phyloP scores from a whole-genome alignment of 208 protist species.

The Leptomonas pyrrhocoris region DNA sequence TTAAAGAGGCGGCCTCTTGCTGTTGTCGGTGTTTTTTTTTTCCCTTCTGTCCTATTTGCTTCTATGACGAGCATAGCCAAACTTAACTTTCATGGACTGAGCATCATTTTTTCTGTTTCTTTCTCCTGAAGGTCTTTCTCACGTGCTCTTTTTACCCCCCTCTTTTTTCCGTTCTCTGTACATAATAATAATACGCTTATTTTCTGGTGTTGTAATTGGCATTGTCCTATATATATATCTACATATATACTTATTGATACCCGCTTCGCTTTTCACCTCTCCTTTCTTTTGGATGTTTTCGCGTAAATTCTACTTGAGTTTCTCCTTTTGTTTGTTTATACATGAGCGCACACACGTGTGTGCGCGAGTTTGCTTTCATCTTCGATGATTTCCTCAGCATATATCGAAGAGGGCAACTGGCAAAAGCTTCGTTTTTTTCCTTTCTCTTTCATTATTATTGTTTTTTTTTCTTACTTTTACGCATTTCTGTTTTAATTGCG shows the following conservation, averaged over 20 bases:
- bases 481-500: no score
- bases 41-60: slow-evolving; percentile 2
- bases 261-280: background rate
- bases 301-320: background rate
- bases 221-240: slow-evolving; percentile 9
- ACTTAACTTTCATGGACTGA: no score
- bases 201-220: no score
- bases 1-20: background rate
- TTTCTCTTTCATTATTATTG: no score
- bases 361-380: no score
- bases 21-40: slow-evolving; percentile 18
- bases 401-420: no score
- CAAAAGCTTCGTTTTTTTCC: no score
- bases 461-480: no score
- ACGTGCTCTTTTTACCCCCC: background rate
- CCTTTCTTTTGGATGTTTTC: background rate
- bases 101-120: slow-evolving; percentile 4
- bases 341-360: no score
- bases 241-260: background rate
- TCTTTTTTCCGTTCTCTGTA: slow-evolving; percentile 16
- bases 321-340: background rate
- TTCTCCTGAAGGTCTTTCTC: no score
- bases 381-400: no score
- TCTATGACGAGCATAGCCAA: no score
- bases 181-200: background rate